These are phyloP conservation scores for Fusarium verrucosum DNA, from an alignment of 2,329 filamentous ascomycete genomes.

Conservation along the genomic window DNA sequence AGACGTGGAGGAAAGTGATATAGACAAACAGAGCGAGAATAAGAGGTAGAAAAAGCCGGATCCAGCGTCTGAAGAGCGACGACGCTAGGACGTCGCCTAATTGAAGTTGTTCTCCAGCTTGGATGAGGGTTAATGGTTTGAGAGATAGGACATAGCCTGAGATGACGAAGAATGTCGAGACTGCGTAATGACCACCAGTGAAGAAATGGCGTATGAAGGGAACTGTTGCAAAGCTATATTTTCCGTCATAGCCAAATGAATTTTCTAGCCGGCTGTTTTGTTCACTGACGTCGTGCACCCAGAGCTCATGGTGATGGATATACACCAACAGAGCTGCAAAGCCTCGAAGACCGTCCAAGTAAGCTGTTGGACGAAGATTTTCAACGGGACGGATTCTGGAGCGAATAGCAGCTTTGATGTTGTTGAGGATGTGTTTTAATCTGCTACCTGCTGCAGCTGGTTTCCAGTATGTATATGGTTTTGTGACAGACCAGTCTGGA, in stretches of 20 bases:
- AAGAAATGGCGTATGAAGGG: conserved; percentile 69
- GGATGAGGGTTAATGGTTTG: conserved; percentile 59
- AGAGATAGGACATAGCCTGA: conserved; percentile 66
- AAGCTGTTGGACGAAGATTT: conserved; percentile 62
- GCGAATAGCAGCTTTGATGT: conserved; percentile 24
- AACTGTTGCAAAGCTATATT: conserved; percentile 61
- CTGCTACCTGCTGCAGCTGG: conserved; percentile 35
- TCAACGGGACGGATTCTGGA: conserved; percentile 29
- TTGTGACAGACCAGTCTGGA: conserved; percentile 35
- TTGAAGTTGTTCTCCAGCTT: conserved; percentile 53
- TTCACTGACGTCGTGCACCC: conserved; percentile 58
- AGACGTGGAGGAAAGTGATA: conserved; percentile 60
- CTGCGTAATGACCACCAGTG: conserved; percentile 68
- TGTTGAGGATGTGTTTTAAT: conserved; percentile 9
- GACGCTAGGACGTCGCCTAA: conserved; percentile 58
- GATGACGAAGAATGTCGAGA: conserved; percentile 65
- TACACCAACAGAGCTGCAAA: conserved; percentile 75
- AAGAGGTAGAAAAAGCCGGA: conserved; percentile 61
- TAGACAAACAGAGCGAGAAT: conserved; percentile 64
- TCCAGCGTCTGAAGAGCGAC: conserved; percentile 60
- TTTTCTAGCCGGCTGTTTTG: conserved; percentile 59
- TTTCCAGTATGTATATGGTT: conserved; percentile 41
- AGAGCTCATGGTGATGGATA: conserved; percentile 67
- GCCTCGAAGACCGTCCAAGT: conserved; percentile 70
- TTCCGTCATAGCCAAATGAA: conserved; percentile 60